Evolutionary conservation across 441 rosid genomes (phyloP).

Genomic region (Gossypium davidsonii): DNA sequence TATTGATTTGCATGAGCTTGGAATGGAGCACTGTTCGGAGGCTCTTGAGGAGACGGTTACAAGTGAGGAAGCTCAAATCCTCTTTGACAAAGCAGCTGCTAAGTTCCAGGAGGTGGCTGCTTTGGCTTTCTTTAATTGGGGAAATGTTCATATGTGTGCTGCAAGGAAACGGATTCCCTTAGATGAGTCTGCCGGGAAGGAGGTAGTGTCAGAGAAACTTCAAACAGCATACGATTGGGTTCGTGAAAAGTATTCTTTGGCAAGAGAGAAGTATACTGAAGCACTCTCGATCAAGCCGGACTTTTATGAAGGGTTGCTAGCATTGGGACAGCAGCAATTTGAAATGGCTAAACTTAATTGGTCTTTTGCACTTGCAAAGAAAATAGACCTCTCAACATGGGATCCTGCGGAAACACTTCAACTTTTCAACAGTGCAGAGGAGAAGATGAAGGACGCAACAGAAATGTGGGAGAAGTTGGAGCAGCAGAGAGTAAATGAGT

Average conservation of each 20-base stretch:
- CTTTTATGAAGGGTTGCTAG: slow-evolving; percentile 84
- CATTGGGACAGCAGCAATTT: slow-evolving; percentile 87
- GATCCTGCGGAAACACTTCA: slow-evolving; percentile 61
- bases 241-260: slow-evolving; percentile 66
- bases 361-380: slow-evolving; percentile 73
- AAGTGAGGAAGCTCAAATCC: slow-evolving; percentile 76
- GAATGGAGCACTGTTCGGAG: slow-evolving; percentile 97
- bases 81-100: slow-evolving; percentile 78
- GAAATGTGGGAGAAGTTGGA: slow-evolving; percentile 96
- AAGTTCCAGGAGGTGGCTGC: slow-evolving; percentile 98
- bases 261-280: slow-evolving; percentile 66
- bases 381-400: slow-evolving; percentile 66
- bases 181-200: slow-evolving; percentile 75
- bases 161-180: slow-evolving; percentile 92
- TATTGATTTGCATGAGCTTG: slow-evolving; percentile 82
- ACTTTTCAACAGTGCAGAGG: slow-evolving; percentile 78
- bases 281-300: slow-evolving; percentile 79
- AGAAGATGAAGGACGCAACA: slow-evolving; percentile 87
- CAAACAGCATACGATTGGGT: slow-evolving; percentile 86
- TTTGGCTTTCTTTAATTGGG: slow-evolving; percentile 91
- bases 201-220: slow-evolving; percentile 59
- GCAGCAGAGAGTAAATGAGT: slow-evolving; percentile 61
- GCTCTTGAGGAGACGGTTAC: slow-evolving; percentile 91
- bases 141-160: slow-evolving; percentile 95
- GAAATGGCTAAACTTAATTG: slow-evolving; percentile 98